Evolutionary conservation across 1,284 basidiomycete species (phyloP).

Genomic region (Ceratobasidium sp.): DNA sequence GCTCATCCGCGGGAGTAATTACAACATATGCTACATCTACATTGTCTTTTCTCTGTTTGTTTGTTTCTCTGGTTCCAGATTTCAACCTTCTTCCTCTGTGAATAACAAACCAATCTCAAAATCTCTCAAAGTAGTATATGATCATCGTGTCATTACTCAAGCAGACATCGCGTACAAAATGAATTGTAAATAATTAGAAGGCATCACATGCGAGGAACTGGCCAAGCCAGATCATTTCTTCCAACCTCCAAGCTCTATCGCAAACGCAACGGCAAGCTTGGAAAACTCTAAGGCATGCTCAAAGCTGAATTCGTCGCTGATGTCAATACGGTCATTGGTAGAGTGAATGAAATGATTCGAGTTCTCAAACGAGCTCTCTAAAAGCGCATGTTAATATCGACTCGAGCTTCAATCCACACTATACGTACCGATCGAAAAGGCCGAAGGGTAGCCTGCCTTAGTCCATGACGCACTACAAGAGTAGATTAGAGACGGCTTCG

Average conservation of each 20-base stretch:
- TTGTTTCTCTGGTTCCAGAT: neutral
- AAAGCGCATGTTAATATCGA: constrained; percentile 48
- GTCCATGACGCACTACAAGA: constrained; percentile 79
- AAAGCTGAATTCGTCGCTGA: constrained; percentile 90
- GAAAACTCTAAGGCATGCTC: constrained; percentile 88
- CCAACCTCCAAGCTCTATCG: constrained; percentile 81
- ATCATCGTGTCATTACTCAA: neutral
- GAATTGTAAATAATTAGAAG: constrained; percentile 7
- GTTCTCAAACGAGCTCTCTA: constrained; percentile 80
- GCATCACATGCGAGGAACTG: neutral
- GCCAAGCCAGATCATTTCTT: constrained; percentile 53
- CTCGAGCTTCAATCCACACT: constrained; percentile 40
- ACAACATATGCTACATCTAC: neutral
- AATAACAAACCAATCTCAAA: neutral
- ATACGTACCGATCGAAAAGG: constrained; percentile 83
- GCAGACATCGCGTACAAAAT: neutral
- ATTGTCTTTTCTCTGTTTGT: neutral
- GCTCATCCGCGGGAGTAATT: constrained; percentile 36
- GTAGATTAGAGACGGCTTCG: constrained; percentile 54
- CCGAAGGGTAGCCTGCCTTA: constrained; percentile 87
- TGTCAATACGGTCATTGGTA: constrained; percentile 82
- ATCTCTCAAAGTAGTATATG: neutral
- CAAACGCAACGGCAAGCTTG: constrained; percentile 89
- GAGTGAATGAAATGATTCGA: constrained; percentile 89
- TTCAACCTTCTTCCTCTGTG: constrained; percentile 2